Base-by-base conservation (phyloP, 2,329 filamentous ascomycete species). In the Fusarium falciforme region DNA sequence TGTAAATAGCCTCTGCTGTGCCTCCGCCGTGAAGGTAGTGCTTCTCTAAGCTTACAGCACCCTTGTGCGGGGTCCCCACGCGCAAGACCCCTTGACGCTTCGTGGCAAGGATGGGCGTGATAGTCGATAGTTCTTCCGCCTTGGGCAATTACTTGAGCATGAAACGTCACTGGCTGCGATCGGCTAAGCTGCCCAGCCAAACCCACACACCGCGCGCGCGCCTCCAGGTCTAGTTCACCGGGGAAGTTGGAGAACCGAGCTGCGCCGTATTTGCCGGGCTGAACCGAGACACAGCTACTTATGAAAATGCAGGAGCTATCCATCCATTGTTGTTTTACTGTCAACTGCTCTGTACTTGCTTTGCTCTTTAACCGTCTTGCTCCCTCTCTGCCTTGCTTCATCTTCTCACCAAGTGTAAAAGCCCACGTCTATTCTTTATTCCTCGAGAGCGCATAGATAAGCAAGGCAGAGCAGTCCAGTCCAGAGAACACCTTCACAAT, bases 401-500 rank as follows among this genome's bases (percentile, higher is more conserved):
- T 67, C 63, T 42, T 59, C 40, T 59, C 20, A 6, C 44, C 35
- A 36, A 25, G 25, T 35, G 44, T 35, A 31, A 14, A 52, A 27
- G 22, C 9, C 33, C 12, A 27, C 27, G 20, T 29, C 36, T 52
- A 16, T 38, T 33, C 14, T 35, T 52, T 58, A 35, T 70, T 17
- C 38, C 33, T 16, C 25, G 29, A 40, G 11, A 31, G 8, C 22
- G 25, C 33, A 25, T 29, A 60, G 49, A 59, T 62, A 71, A 59
- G 31, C 61, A 69, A 52, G 67, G 42, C 65, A 65, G 65, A 70
- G 61, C 64, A 44, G 49, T 29, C 29, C 67, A 44, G 49, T 29
- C 29, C 36, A 20, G 20, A 20, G 20, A 20, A 36, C 36, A 47
- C 22, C 57, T 58, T 38, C 76, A 83, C 70, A 75, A 93, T 93